Evolutionary conservation across 257 asterid genomes (phyloP).

Genomic region (Forsythia viridissima): DNA sequence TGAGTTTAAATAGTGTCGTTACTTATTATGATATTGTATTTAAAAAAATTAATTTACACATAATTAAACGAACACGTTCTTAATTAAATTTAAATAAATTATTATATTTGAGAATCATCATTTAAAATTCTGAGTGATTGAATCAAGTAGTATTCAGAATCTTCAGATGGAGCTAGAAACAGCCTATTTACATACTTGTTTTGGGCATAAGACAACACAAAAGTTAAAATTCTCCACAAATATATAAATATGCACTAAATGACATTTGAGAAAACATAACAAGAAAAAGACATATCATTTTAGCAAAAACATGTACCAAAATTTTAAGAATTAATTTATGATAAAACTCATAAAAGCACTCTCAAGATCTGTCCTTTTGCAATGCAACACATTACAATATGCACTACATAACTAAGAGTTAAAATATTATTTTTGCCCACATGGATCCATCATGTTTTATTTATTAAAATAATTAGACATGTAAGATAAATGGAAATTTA

Average conservation of each 20-base stretch:
- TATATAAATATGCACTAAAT: not conserved
- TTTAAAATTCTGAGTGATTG: not conserved
- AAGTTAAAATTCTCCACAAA: not conserved
- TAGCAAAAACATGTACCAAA: slow-evolving; percentile 18
- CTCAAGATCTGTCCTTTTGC: slow-evolving; percentile 13
- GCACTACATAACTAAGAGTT: not conserved
- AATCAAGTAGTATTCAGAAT: not conserved
- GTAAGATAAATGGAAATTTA: not conserved
- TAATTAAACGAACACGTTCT: too few relatives aligned
- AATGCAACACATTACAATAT: slow-evolving; percentile 8
- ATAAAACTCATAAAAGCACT: slow-evolving; percentile 12
- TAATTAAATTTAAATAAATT: too few relatives aligned
- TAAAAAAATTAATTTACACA: too few relatives aligned
- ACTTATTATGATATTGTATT: too few relatives aligned
- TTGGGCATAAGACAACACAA: not conserved
- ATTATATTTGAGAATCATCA: too few relatives aligned
- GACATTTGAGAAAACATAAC: not conserved
- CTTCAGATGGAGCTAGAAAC: slow-evolving; percentile 4
- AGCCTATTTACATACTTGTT: not conserved
- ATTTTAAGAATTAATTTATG: slow-evolving; percentile 3
- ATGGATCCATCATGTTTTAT: not conserved
- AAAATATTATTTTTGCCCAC: slow-evolving; percentile 22
- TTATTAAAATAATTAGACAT: not conserved
- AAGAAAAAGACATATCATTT: not conserved
- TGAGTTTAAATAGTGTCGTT: too few relatives aligned